Conservation (phyloP, 1,139 yeast genomes). For the Hemisphaericaspora xylofermentans region DNA sequence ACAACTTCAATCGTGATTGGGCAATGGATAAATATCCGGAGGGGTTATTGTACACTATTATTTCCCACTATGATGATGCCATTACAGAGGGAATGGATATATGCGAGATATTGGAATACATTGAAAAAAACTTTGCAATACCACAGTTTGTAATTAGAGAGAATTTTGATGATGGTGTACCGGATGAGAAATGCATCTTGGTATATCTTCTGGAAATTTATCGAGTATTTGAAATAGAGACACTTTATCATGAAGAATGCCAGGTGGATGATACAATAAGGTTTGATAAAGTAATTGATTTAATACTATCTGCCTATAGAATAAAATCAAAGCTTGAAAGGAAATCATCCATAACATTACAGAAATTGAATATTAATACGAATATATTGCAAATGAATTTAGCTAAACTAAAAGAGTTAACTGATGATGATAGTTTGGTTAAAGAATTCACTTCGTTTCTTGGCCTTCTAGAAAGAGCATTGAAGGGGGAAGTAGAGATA, state of each 20-base stretch:
- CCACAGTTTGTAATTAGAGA: conserved; percentile 60
- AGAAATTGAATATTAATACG: not conserved
- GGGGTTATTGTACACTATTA: conserved; percentile 30
- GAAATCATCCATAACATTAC: conserved; percentile 16
- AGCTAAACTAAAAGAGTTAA: not conserved
- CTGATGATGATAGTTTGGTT: not conserved
- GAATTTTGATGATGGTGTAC: conserved; percentile 47
- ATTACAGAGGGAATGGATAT: conserved; percentile 25
- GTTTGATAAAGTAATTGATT: conserved; percentile 15
- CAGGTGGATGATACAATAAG: conserved; percentile 2
- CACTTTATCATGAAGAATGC: conserved; percentile 7
- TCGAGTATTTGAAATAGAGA: conserved; percentile 43
- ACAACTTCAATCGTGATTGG: conserved; percentile 41
- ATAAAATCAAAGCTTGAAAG: conserved; percentile 34
- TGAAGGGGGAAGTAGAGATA: not conserved
- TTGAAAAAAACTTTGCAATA: conserved; percentile 45
- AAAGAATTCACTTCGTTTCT: not conserved
- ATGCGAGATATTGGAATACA: conserved; percentile 20
- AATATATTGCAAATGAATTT: not conserved
- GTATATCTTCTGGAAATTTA: conserved; percentile 68
- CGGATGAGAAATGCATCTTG: conserved; percentile 67
- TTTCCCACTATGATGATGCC: conserved; percentile 21
- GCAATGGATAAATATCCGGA: conserved; percentile 23
- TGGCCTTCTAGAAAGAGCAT: not conserved
- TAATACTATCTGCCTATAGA: conserved; percentile 14